Base-by-base conservation (phyloP, 2,329 filamentous ascomycete species). In the Xylaria sp. region DNA sequence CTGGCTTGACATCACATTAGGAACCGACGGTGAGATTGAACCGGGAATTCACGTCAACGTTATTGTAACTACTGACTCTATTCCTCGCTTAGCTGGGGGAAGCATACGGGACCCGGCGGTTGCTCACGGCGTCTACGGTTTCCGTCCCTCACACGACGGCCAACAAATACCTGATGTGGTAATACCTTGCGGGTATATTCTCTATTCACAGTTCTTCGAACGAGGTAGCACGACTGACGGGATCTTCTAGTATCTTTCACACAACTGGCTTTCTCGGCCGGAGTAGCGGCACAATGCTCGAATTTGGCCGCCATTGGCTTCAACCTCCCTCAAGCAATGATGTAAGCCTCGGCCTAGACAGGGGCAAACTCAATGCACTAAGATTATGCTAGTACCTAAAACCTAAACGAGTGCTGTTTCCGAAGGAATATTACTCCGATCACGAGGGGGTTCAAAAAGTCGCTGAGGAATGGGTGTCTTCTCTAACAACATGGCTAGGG, bases 71-170 rank as follows among this genome's bases (percentile, higher is more conserved):
- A 32, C 48, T 34, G 32, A 2, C 21, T 39, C 5, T n/a, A 11
- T 39, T 39, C 6, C 47, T 61, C 32, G 7, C 12, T 12, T 27
- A 61, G 58, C 58, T 56, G 61, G 61, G 7, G 61, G 61, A n/a
- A 64, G 61, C 11, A 64, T 64, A 8, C n/a, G 61, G 45, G 61
- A 64, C 19, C 61, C 61, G 12, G 61, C 61, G 2, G 61, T 64
- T 6, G 61, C 45, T 14, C 34, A 39, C 24, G 61, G 61, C 34
- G 27, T 64, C 11, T 45, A n/a, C 21, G 61, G 61, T 17, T 64
- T 64, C 24, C 53, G 61, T 9, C 30, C 61, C 21, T 58, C 53
- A 3, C 60, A 62, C n/a, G 17, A 62, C 5, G 50, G 60, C 12
- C 50, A 32, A 47, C 60, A 55, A 24, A 34, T 34, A 34, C 50